These are phyloP conservation scores for Xylaria grammica DNA, from an alignment of 495 filamentous ascomycete species.

Conservation along the genomic window DNA sequence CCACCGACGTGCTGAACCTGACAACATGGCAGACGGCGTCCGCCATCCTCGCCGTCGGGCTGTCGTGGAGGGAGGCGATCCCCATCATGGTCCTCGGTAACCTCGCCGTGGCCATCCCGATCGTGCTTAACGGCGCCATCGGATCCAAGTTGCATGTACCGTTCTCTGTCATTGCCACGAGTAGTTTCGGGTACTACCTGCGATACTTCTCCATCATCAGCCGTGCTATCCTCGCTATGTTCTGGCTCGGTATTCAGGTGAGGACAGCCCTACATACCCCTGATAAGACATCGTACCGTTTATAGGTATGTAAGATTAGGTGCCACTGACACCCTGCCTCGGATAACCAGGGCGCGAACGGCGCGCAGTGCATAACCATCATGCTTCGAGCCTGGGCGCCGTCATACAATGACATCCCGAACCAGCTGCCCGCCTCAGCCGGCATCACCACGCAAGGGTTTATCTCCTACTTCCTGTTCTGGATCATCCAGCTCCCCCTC, in stretches of 20 bases:
- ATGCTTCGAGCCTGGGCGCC: slow-evolving; percentile 76
- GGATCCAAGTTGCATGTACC: slow-evolving; percentile 67
- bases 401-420: slow-evolving; percentile 60
- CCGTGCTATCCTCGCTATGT: slow-evolving; percentile 69
- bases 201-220: slow-evolving; percentile 71
- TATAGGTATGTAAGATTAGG: background rate
- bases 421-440: slow-evolving; percentile 58
- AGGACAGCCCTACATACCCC: background rate
- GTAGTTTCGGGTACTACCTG: slow-evolving; percentile 72
- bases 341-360: slow-evolving; percentile 62
- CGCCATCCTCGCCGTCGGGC: slow-evolving; percentile 65
- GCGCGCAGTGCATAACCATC: slow-evolving; percentile 66
- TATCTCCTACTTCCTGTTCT: slow-evolving; percentile 68
- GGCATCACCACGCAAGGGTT: slow-evolving; percentile 71
- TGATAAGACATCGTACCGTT: background rate
- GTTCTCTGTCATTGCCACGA: slow-evolving; percentile 70
- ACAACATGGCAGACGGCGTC: slow-evolving; percentile 67
- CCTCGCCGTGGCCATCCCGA: slow-evolving; percentile 66
- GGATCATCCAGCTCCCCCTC: slow-evolving; percentile 59
- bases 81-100: slow-evolving; percentile 65
- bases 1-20: slow-evolving; percentile 66
- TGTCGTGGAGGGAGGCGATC: slow-evolving; percentile 66
- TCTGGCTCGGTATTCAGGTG: slow-evolving; percentile 70
- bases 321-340: background rate
- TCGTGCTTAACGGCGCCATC: slow-evolving; percentile 67